Evolutionary conservation across 495 filamentous ascomycete species (phyloP).

Genomic region (Penicillium herquei): DNA sequence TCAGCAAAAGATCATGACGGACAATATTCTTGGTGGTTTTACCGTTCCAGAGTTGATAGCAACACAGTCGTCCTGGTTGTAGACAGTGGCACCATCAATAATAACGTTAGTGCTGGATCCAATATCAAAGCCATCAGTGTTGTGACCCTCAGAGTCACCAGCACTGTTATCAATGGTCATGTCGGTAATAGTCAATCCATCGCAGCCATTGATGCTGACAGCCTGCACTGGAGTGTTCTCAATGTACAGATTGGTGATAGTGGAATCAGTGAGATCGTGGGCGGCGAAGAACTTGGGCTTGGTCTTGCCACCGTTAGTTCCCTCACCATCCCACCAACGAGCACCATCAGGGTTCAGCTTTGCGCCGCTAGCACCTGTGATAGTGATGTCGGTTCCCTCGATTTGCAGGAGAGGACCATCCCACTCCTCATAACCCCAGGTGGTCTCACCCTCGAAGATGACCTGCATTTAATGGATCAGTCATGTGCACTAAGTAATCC

Average conservation of each 20-base stretch:
- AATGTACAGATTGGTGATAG: conserved; percentile 45
- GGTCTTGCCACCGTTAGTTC: conserved; percentile 53
- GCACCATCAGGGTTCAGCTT: conserved; percentile 43
- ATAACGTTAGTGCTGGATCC: conserved; percentile 50
- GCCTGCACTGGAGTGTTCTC: conserved; percentile 63
- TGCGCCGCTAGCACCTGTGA: conserved; percentile 42
- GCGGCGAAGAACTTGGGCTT: conserved; percentile 61
- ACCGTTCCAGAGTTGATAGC: conserved; percentile 53
- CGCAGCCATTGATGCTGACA: conserved; percentile 52
- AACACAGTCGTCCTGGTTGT: conserved; percentile 68
- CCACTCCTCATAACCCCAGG: conserved; percentile 57
- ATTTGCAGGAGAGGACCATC: conserved; percentile 47
- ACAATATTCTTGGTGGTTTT: background rate
- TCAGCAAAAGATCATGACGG: background rate
- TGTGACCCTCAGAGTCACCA: conserved; percentile 52
- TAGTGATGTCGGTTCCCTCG: conserved; percentile 46
- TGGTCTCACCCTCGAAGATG: conserved; percentile 51
- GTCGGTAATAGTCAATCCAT: conserved; percentile 47
- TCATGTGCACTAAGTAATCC: conserved; percentile 25
- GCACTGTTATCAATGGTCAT: conserved; percentile 62
- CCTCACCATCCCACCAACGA: conserved; percentile 54
- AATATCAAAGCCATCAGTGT: conserved; percentile 70
- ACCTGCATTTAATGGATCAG: conserved; percentile 30
- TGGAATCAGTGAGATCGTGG: conserved; percentile 40
- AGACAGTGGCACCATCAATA: conserved; percentile 53